These are phyloP conservation scores for Stachybotrys chlorohalonatus DNA, from an alignment of 2,329 filamentous ascomycete genomes.

Conservation along the genomic window DNA sequence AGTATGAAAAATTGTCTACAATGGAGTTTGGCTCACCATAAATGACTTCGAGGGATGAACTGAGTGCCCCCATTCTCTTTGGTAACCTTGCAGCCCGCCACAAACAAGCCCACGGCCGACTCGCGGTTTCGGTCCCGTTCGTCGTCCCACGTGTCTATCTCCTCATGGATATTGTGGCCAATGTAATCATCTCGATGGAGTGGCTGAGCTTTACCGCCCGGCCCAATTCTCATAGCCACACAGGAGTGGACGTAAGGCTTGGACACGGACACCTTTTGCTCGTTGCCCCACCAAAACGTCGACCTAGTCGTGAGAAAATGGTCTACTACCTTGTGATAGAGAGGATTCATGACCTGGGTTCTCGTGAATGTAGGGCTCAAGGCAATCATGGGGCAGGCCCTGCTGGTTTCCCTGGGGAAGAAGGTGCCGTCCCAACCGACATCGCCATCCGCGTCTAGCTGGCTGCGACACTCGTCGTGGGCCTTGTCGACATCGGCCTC, in stretches of 20 bases:
- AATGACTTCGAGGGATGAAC: conserved; percentile 7
- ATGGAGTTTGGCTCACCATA: conserved; percentile 2
- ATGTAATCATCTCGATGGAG: conserved; percentile 11
- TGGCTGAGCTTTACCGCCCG: conserved; percentile 7
- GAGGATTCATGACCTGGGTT: conserved; percentile 7
- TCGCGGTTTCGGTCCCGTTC: conserved; percentile 3
- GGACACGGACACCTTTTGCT: conserved; percentile 6
- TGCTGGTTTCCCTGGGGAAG: background rate
- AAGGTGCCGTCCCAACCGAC: background rate
- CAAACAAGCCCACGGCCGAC: conserved; percentile 3
- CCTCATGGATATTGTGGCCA: conserved; percentile 5
- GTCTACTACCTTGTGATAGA: conserved; percentile 6
- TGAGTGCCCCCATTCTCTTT: conserved; percentile 7
- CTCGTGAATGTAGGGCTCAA: conserved; percentile 7
- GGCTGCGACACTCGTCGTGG: background rate
- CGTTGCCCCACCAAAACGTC: conserved; percentile 9
- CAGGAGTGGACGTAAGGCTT: conserved; percentile 8
- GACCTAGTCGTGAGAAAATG: conserved; percentile 8
- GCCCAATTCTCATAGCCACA: conserved; percentile 7
- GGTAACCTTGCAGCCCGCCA: conserved; percentile 2
- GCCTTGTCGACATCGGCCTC: background rate
- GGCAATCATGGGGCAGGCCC: background rate
- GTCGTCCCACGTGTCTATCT: conserved; percentile 1
- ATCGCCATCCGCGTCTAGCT: background rate
- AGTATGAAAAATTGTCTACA: no score